Evolutionary conservation across 106 monocot genomes (phyloP), one percentile per base, ranked within the genome.

Genomic region (Cymbidium sinense): DNA sequence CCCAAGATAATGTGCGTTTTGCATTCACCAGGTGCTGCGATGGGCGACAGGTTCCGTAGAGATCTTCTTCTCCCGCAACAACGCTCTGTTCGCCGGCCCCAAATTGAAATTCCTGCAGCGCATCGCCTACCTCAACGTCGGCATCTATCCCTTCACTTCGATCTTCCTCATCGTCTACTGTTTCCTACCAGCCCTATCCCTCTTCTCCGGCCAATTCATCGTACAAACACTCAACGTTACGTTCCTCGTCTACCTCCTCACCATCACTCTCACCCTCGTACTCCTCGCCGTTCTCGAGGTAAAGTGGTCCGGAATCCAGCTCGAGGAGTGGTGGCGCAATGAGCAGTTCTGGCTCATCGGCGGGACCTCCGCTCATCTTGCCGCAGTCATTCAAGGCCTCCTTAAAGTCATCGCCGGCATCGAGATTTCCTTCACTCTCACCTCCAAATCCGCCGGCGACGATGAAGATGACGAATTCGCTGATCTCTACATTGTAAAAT

Each of bases 361-460:
- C 12, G 92, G 92, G 11, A 93, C 92, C 1, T 89, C 89, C n/a
- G 92, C 92, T 4, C 92, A 93, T 35, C 82, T 93, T 4, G 92
- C 89, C 5, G 92, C 92, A 6, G 92, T 93, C 3, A 27, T 93
- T 4, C 92, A 93, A 47, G 92, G 92, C 47, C 64, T 93, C 13
- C 83, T 93, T 3, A 98, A 98, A 73, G 98, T 98, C 15, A 76
- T 98, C 39, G 98, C 98, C 8, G 98, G 98, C 1, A 86, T 98
- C n/a, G 98, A 98, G 77, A 94, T 98, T 55, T 98, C 98, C 8
- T 98, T 98, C 94, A 98, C 98, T 1, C 90, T 98, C 25, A 98
- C 98, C 20, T 94, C 98, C 0, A 98, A 98, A 77, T 94, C 98
- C 3, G 84, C 55, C 15, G 98, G 94, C 9, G 98, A 98, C 19